Evolutionary conservation across 768 basidiomycete species (phyloP), one percentile per base, ranked within the genome.

Genomic region (Leccinum rimulosum): DNA sequence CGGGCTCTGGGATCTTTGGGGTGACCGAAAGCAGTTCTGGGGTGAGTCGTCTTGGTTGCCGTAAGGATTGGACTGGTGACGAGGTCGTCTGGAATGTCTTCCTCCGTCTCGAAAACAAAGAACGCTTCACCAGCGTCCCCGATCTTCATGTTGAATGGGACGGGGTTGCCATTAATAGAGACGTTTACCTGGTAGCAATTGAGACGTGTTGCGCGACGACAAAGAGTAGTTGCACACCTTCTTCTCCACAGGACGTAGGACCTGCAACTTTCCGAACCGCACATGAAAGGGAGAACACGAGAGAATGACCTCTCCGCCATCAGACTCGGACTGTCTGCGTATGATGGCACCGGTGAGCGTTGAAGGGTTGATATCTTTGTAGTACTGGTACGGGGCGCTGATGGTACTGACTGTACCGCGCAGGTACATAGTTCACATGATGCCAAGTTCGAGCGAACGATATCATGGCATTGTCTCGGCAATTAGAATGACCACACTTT

Each of bases 71-170:
- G 97, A 75, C 91, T 93, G 0, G 97, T 99, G 62, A 95, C 89
- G 61, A 99, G 84, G 70, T 95, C 91, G 49, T 84, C 89, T 3
- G 97, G 96, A 31, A 98, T 87, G 59, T 98, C 94, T 40, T 88
- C 92, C 45, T 95, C 92, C 1, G 96, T 98, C 74, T 99, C 96
- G 64, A 98, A 93, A 40, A 99, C 90, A 68, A 98, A 98, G 80
- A 98, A 99, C 0, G 95, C 97, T 75, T 99, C 97, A 5, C 97
- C 97, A 1, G 97, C 94, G 59, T 98, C 97, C 43, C 95, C 95
- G 61, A 98, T 94, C 80, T 99, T 98, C 97, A 99, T 99, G 73
- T 82, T 83, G 73, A 92, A 98, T 0, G 96, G 96, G 57, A 95
- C 89, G 48, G 82, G 81, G 65, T 85, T 79, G 43, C 90, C 92